These are phyloP conservation scores for Auriscalpium vulgare DNA, from an alignment of 768 basidiomycete species.

Conservation along the genomic window DNA sequence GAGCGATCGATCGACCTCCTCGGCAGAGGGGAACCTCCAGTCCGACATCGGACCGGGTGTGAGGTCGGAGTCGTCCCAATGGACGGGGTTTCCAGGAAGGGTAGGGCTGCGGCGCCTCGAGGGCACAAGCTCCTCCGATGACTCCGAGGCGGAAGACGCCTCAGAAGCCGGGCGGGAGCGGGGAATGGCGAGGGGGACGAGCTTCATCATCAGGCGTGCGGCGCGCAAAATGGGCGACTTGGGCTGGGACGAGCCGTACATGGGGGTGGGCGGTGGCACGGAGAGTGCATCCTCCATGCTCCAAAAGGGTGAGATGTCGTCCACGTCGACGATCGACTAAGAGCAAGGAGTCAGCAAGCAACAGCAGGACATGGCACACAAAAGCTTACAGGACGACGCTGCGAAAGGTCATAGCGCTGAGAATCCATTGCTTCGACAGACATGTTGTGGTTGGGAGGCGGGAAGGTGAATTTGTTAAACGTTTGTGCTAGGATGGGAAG, in stretches of 20 bases:
- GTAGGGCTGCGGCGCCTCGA: too few relatives aligned
- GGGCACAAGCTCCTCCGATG: too few relatives aligned
- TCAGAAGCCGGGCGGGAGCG: background rate
- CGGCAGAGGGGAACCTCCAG: too few relatives aligned
- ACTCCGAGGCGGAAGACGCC: background rate
- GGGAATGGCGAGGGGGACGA: background rate
- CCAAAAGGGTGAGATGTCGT: background rate
- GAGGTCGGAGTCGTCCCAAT: too few relatives aligned
- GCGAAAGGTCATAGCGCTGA: background rate
- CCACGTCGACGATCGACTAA: too few relatives aligned
- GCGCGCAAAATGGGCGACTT: background rate
- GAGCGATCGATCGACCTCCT: too few relatives aligned
- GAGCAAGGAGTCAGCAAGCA: too few relatives aligned
- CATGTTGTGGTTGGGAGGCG: background rate
- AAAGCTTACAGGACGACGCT: background rate
- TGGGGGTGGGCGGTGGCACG: background rate
- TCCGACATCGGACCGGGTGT: too few relatives aligned
- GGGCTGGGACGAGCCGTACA: background rate
- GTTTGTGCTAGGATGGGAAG: too few relatives aligned
- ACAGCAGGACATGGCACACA: too few relatives aligned
- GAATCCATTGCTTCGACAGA: background rate
- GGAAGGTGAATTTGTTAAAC: too few relatives aligned
- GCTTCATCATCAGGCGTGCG: background rate
- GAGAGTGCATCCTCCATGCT: background rate
- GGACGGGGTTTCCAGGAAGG: too few relatives aligned